A percentile compares a stretch with the other conserved stretches of the same genome.
phyloP scores from a whole-genome alignment of 352 stramenopile species.

The Phytopythium montanum region DNA sequence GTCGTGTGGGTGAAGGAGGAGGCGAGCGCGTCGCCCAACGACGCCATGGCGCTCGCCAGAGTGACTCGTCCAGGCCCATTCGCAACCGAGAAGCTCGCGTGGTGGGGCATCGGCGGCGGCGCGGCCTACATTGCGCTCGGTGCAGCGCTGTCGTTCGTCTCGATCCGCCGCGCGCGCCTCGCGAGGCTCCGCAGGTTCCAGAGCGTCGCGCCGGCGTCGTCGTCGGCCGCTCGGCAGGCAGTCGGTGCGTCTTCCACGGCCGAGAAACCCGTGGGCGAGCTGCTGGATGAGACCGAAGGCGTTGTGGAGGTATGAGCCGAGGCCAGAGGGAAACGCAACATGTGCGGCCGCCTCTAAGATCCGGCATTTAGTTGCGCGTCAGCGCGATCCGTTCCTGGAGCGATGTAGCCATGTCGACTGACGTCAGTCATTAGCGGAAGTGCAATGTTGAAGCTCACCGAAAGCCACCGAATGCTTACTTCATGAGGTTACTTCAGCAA shows the following conservation, averaged over 20 bases:
- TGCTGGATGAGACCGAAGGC: background rate
- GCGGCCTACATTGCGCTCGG: slow-evolving; percentile 21
- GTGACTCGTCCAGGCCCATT: slow-evolving; percentile 21
- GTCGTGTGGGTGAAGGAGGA: slow-evolving; percentile 51
- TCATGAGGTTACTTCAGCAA: background rate
- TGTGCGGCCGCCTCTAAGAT: no score
- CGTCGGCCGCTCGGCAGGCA: background rate
- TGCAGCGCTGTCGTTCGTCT: background rate
- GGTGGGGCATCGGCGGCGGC: slow-evolving; percentile 26
- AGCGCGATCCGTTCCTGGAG: no score
- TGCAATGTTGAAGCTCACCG: slow-evolving; percentile 3
- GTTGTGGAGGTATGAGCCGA: background rate
- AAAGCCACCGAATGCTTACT: background rate
- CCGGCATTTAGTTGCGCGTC: background rate
- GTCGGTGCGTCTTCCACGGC: background rate
- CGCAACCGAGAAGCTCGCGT: slow-evolving; percentile 32
- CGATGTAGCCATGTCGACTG: background rate
- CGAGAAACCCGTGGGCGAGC: background rate
- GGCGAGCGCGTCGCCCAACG: slow-evolving; percentile 23
- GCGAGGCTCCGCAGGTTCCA: background rate
- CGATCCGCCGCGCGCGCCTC: background rate
- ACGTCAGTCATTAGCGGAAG: background rate
- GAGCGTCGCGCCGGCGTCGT: background rate
- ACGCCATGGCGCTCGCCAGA: slow-evolving; percentile 8
- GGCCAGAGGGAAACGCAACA: background rate